These are phyloP conservation scores for Edaphochlamys debaryana DNA, from an alignment of 139 green algal genomes.

Conservation along the genomic window DNA sequence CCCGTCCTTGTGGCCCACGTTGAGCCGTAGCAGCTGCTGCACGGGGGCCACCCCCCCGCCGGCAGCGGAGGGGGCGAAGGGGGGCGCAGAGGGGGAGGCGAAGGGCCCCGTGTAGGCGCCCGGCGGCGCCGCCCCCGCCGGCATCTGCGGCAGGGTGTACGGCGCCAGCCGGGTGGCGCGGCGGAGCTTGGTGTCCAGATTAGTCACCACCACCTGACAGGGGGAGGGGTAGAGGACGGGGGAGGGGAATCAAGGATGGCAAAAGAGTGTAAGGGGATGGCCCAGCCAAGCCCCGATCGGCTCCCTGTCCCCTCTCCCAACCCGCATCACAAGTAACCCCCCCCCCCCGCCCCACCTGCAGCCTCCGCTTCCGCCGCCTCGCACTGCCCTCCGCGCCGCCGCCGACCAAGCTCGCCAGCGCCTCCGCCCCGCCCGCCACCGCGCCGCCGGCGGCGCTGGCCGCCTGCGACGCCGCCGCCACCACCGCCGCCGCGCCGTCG, in stretches of 20 bases:
- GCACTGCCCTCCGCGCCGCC: neutral
- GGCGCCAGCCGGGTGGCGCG: neutral
- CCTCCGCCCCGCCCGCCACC: slow-evolving; percentile 11
- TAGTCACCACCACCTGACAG: slow-evolving; percentile 25
- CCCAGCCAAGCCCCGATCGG: too few species aligned
- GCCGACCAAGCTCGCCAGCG: slow-evolving; percentile 10
- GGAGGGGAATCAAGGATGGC: too few species aligned
- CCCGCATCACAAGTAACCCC: too few species aligned
- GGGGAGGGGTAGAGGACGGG: neutral
- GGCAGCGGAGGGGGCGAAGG: neutral
- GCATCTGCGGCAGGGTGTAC: neutral
- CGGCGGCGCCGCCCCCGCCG: too few species aligned
- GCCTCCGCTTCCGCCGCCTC: neutral
- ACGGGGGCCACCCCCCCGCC: neutral
- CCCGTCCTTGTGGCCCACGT: slow-evolving; percentile 55
- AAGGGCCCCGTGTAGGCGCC: neutral
- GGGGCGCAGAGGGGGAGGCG: neutral
- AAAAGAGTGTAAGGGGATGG: too few species aligned
- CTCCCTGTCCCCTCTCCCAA: too few species aligned
- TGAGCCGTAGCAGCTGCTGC: slow-evolving; percentile 34
- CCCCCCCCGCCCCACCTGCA: slow-evolving; percentile 11
- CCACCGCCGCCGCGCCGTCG: neutral
- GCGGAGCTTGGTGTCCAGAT: slow-evolving; percentile 45
- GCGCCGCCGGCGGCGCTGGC: neutral
- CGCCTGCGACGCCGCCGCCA: neutral